phyloP scores from a whole-genome alignment of 805 yeast species.

The Candida oleophila region DNA sequence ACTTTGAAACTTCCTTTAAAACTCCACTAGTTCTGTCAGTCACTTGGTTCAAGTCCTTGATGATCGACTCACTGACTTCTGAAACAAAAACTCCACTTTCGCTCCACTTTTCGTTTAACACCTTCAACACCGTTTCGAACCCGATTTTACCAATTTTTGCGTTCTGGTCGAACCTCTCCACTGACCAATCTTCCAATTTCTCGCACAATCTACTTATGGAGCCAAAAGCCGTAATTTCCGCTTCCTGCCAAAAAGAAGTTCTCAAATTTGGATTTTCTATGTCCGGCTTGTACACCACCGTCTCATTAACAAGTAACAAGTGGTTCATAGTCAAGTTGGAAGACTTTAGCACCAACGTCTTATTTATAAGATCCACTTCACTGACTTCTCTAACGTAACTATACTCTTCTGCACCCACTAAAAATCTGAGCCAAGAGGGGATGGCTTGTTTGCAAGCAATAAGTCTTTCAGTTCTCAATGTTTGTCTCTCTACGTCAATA shows the following conservation, averaged over 20 bases:
- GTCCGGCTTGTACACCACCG: conserved; percentile 80
- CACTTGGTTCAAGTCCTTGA: conserved; percentile 28
- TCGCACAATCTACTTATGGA: conserved; percentile 68
- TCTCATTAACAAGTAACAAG: conserved; percentile 77
- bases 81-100: conserved; percentile 37
- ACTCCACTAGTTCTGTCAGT: conserved; percentile 12
- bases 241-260: conserved; percentile 76
- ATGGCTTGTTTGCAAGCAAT: conserved; percentile 86
- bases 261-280: conserved; percentile 43
- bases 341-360: conserved; percentile 77
- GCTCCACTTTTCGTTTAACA: conserved; percentile 45
- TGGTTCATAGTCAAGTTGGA: conserved; percentile 80
- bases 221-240: conserved; percentile 86
- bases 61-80: conserved; percentile 24
- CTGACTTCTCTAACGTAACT: conserved; percentile 89
- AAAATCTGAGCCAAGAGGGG: conserved; percentile 73
- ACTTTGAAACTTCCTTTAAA: conserved; percentile 13
- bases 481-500: conserved; percentile 45
- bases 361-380: conserved; percentile 66
- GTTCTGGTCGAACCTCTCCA: conserved; percentile 84
- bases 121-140: conserved; percentile 73
- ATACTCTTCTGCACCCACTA: conserved; percentile 71
- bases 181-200: conserved; percentile 89
- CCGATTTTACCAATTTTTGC: conserved; percentile 81
- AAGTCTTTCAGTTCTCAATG: conserved; percentile 75